Percentiles rank a stretch among this genome's conserved stretches.
phyloP scores from a whole-genome alignment of 2,329 filamentous ascomycete species.

The Leptographium flavum region DNA sequence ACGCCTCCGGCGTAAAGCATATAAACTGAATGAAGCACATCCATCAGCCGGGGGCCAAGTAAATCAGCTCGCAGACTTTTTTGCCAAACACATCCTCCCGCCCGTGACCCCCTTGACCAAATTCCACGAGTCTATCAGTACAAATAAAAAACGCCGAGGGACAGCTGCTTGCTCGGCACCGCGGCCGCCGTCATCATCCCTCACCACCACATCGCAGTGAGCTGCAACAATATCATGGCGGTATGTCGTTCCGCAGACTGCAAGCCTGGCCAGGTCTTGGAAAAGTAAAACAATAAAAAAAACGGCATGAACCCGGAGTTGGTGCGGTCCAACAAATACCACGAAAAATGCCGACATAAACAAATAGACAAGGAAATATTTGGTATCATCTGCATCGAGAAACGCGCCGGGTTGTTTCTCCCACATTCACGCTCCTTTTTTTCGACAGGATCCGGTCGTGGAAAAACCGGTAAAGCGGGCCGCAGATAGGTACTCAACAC shows the following conservation, averaged over 20 bases:
- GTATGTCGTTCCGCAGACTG: neutral
- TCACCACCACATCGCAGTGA: neutral
- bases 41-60: conserved; percentile 1
- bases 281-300: neutral
- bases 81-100: neutral
- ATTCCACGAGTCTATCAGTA: conserved; percentile 16
- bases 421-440: neutral
- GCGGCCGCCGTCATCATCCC: neutral
- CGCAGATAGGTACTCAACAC: conserved; percentile 4
- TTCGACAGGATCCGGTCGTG: neutral
- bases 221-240: neutral
- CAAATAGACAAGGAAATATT: conserved; percentile 11
- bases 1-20: conserved; percentile 2
- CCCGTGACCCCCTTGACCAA: conserved; percentile 2
- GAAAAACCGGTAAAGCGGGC: conserved; percentile 1
- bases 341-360: conserved; percentile 4
- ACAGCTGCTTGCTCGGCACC: neutral
- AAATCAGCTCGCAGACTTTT: conserved; percentile 1
- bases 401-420: conserved; percentile 5
- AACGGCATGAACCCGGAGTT: neutral
- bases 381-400: conserved; percentile 13
- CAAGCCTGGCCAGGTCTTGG: neutral
- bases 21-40: conserved; percentile 1
- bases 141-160: conserved; percentile 15
- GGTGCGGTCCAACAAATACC: neutral